phyloP scores from a whole-genome alignment of 176 grass and related monocot genomes.

The Dendrocalamus sinicus region DNA sequence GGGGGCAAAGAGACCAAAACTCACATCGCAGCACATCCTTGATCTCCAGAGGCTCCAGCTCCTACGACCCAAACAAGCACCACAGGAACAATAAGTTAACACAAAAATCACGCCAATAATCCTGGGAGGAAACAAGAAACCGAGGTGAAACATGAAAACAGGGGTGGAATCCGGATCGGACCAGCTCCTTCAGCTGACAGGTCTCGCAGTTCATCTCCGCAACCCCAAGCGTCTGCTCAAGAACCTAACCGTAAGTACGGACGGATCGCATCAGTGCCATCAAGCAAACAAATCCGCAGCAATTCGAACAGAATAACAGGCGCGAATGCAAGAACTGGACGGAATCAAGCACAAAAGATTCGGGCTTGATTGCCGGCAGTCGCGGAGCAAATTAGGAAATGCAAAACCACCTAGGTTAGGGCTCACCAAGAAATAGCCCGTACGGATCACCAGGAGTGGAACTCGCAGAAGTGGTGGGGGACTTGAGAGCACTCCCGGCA shows the following conservation, averaged over 20 bases:
- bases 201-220: slow-evolving; percentile 46
- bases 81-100: not conserved
- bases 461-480: not conserved
- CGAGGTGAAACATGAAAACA: slow-evolving; percentile 16
- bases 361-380: not conserved
- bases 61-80: not conserved
- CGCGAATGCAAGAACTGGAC: not conserved
- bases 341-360: not conserved
- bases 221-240: not conserved
- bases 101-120: not conserved
- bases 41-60: slow-evolving; percentile 31
- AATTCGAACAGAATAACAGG: not conserved
- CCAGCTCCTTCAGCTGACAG: slow-evolving; percentile 31
- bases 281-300: not conserved
- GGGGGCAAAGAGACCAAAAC: not conserved
- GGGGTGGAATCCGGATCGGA: slow-evolving; percentile 8
- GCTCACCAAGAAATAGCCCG: not conserved
- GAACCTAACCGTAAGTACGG: not conserved
- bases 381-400: no score
- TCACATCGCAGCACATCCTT: slow-evolving; percentile 39
- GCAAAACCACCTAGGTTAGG: not conserved
- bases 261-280: not conserved
- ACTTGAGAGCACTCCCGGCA: no score
- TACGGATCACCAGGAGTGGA: not conserved
- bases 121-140: not conserved